These are phyloP conservation scores for Penicillium cataractarum DNA, from an alignment of 495 filamentous ascomycete species.

Conservation along the genomic window DNA sequence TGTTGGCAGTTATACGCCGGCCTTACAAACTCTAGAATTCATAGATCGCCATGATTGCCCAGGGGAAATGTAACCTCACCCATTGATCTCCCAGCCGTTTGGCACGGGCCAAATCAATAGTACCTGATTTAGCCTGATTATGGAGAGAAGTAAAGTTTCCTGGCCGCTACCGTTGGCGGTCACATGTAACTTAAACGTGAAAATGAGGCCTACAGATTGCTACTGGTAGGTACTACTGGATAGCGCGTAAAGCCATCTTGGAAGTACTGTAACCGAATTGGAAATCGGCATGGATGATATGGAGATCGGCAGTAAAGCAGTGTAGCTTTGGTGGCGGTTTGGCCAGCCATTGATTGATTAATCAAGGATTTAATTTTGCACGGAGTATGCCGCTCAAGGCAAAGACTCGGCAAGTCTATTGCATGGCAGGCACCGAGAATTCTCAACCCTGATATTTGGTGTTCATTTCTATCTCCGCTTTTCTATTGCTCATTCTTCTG, in stretches of 20 bases:
- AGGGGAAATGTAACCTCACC: background rate
- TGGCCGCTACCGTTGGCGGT: background rate
- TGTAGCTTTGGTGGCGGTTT: background rate
- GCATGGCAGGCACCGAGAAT: background rate
- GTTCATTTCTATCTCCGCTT: background rate
- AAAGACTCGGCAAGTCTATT: background rate
- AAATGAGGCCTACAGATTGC: background rate
- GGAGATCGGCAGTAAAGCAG: conserved; percentile 3
- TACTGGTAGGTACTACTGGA: background rate
- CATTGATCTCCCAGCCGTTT: background rate
- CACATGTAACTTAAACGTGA: background rate
- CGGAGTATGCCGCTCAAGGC: no score
- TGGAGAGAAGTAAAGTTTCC: background rate
- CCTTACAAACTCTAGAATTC: background rate
- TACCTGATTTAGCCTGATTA: background rate
- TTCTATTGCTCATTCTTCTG: background rate
- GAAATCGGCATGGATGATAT: background rate
- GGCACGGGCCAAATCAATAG: background rate
- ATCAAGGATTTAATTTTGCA: no score
- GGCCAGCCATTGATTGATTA: background rate
- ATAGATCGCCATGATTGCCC: background rate
- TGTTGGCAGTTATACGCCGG: background rate
- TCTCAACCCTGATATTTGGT: background rate
- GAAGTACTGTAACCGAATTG: background rate
- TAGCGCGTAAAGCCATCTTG: background rate